Base-by-base conservation (phyloP, 331 rosid species). In the Spiraea crenata region DNA sequence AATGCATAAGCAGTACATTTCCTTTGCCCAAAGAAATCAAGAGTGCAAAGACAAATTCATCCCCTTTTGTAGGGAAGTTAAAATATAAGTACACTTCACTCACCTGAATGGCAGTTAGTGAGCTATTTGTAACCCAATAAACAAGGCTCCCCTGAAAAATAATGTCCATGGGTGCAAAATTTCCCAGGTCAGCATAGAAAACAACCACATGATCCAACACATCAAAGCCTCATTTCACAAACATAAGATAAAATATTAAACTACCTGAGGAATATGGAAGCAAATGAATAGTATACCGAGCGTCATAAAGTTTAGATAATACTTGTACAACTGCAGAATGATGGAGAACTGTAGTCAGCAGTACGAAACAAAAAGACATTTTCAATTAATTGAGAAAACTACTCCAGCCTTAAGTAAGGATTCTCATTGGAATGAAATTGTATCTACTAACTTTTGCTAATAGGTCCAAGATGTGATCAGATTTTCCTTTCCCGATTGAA, bases 211-310 rank as follows among this genome's bases (percentile, higher is more conserved):
- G 42, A 63, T 49, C 69, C 73, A 45, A 63, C 19, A 76, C 63
- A 40, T 54, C 57, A 38, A 57, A 56, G 61, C 59, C 62, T 58
- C 65, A 50, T n/a, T 60, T 56, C 61, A 68, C 74, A 69, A 45
- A 79, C 66, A 50, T 52, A 41, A 66, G 41, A 71, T 15, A 69
- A 74, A 35, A 62, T 19, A 66, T 7, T 16, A 50, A 77, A 40
- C 69, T 89, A 93, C 99, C 97, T 93, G 95, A 56, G 99, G 99
- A 77, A 93, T 63, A 84, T 81, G 78, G 78, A 76, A 87, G 71
- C 79, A 83, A 69, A 66, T 62, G 57, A 69, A 65, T 75, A 70
- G 66, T 20, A 89, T 37, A 50, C 92, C 91, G 64, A 91, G 15
- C 0, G 99, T 82, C 65, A 93, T 76, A 74, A 86, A 49, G 74